Evolutionary conservation across 83 land plant genomes (phyloP).

Genomic region (Thuja plicata): DNA sequence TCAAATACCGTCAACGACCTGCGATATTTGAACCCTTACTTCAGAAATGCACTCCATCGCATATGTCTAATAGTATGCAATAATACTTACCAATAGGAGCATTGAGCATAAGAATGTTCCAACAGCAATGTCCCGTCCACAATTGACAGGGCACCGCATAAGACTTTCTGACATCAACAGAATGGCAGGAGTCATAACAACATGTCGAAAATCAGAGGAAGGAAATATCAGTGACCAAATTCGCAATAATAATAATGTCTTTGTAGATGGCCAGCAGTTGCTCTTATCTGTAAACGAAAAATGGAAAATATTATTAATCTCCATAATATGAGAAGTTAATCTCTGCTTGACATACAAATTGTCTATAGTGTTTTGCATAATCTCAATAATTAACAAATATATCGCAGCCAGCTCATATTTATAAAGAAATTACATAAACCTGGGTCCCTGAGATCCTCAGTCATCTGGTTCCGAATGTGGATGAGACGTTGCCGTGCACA

Average conservation of each 20-base stretch:
- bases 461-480: slow-evolving; percentile 55
- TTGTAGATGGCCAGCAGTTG: slow-evolving; percentile 82
- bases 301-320: background rate
- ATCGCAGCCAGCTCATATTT: background rate
- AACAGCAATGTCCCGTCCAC: slow-evolving; percentile 73
- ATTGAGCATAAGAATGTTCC: slow-evolving; percentile 89
- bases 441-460: slow-evolving; percentile 62
- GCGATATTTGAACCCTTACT: background rate
- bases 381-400: background rate
- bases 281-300: slow-evolving; percentile 44
- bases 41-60: background rate
- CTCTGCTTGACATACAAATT: background rate
- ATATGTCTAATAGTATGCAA: background rate
- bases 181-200: slow-evolving; percentile 81
- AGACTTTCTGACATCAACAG: slow-evolving; percentile 87
- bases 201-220: slow-evolving; percentile 94
- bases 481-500: slow-evolving; percentile 86
- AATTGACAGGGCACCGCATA: slow-evolving; percentile 78
- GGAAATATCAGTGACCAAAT: slow-evolving; percentile 91
- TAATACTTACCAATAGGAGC: slow-evolving; percentile 66
- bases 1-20: background rate
- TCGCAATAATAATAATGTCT: slow-evolving; percentile 71
- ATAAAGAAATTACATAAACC: slow-evolving; percentile 38
- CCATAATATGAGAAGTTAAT: background rate
- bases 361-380: background rate